Percentiles rank a stretch among this genome's conserved stretches.
These are phyloP conservation scores for Pyricularia grisea DNA, from an alignment of 2,329 filamentous ascomycete species.

Conservation along the genomic window DNA sequence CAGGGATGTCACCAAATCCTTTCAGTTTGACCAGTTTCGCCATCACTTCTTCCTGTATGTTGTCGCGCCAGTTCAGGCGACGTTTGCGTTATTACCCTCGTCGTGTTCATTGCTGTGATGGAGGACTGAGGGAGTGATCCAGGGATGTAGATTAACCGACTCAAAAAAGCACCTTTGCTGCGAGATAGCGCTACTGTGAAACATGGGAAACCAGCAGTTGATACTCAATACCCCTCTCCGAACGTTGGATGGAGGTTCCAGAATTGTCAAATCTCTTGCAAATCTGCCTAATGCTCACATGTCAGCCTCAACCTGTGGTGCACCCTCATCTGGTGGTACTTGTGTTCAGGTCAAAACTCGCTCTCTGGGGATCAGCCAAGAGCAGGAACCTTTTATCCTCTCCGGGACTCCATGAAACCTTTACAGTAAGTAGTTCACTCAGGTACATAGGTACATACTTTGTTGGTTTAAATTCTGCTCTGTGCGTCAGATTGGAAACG, in stretches of 20 bases:
- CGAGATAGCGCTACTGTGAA: no score
- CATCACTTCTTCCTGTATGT: slow-evolving; percentile 5
- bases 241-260: neutral
- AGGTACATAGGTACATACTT: neutral
- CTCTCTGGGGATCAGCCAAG: neutral
- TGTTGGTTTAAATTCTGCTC: neutral
- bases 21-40: slow-evolving; percentile 8
- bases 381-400: neutral
- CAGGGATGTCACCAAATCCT: slow-evolving; percentile 2
- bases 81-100: slow-evolving; percentile 27
- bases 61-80: slow-evolving; percentile 6
- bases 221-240: no score
- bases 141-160: neutral
- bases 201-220: no score
- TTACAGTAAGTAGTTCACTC: neutral
- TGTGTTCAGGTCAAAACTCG: neutral
- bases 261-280: neutral
- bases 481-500: neutral
- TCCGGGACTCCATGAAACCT: neutral
- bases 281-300: neutral
- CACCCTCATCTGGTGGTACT: neutral
- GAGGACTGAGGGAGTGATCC: neutral
- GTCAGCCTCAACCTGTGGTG: neutral
- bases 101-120: neutral
- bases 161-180: no score